A percentile compares a stretch with the other conserved stretches of the same genome.
Evolutionary conservation across 495 filamentous ascomycete species (phyloP).

Genomic region (Penicillium alfredii): DNA sequence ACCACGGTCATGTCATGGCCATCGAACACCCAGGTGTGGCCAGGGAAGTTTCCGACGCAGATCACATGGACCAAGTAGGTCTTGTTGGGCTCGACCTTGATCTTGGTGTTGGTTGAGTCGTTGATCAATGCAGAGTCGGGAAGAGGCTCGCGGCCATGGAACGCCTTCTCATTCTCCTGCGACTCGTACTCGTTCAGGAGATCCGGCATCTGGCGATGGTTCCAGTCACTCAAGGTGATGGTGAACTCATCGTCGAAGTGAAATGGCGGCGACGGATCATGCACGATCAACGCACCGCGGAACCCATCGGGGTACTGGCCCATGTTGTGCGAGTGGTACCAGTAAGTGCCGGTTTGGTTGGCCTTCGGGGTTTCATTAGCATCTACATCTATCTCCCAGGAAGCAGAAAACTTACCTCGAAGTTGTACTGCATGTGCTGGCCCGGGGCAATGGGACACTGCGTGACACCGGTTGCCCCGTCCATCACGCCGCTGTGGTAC

Average conservation of each 20-base stretch:
- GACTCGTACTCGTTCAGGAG: slow-evolving; percentile 51
- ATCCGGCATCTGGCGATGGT: slow-evolving; percentile 51
- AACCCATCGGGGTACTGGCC: slow-evolving; percentile 79
- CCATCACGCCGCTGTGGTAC: slow-evolving; percentile 55
- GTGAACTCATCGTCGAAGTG: slow-evolving; percentile 63
- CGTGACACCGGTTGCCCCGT: slow-evolving; percentile 55
- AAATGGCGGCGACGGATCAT: slow-evolving; percentile 63
- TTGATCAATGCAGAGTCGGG: slow-evolving; percentile 66
- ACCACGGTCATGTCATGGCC: slow-evolving; percentile 57
- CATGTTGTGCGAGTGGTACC: slow-evolving; percentile 73
- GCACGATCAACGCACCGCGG: slow-evolving; percentile 64
- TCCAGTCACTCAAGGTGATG: slow-evolving; percentile 63
- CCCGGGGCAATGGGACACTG: slow-evolving; percentile 64
- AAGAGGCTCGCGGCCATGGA: slow-evolving; percentile 52
- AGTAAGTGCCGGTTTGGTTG: slow-evolving; percentile 73
- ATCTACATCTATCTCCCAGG: neutral
- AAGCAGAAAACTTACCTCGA: slow-evolving; percentile 51
- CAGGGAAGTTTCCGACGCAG: slow-evolving; percentile 57
- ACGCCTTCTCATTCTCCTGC: slow-evolving; percentile 41
- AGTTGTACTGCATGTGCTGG: slow-evolving; percentile 59
- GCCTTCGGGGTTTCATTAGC: slow-evolving; percentile 41
- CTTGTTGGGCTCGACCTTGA: slow-evolving; percentile 44
- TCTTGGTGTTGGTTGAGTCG: slow-evolving; percentile 44
- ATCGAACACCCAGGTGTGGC: slow-evolving; percentile 48
- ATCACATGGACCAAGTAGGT: slow-evolving; percentile 65